A percentile compares a stretch with the other conserved stretches of the same genome.
phyloP scores from a whole-genome alignment of 176 grass and related monocot genomes.

The Oryza meyeriana region DNA sequence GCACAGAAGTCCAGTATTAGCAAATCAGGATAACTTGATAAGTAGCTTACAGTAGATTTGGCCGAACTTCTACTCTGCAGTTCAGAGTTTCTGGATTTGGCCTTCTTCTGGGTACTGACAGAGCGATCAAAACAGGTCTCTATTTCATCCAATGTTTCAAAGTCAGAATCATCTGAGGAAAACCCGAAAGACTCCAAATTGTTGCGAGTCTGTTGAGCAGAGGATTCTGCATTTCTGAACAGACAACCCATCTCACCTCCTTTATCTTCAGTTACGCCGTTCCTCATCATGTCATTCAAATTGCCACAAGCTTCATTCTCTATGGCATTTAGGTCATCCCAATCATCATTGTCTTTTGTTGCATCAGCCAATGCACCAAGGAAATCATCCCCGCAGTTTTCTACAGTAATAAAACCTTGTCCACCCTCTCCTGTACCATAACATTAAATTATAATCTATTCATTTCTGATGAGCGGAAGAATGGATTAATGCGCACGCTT shows the following conservation, averaged over 20 bases:
- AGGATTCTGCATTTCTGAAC: slow-evolving; percentile 7
- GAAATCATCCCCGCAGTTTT: slow-evolving; percentile 68
- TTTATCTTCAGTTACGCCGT: slow-evolving; percentile 26
- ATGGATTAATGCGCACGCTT: no score
- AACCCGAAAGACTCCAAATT: not conserved
- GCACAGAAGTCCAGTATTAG: not conserved
- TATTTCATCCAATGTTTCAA: slow-evolving; percentile 41
- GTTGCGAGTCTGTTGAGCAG: not conserved
- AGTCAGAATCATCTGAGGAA: slow-evolving; percentile 47
- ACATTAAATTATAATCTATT: not conserved
- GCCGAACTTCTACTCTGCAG: slow-evolving; percentile 22
- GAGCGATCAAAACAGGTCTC: not conserved
- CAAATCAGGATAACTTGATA: slow-evolving; percentile 21
- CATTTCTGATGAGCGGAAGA: no score
- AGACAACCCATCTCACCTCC: slow-evolving; percentile 9
- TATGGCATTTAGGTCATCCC: slow-evolving; percentile 77
- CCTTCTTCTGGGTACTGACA: slow-evolving; percentile 20
- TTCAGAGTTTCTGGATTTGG: slow-evolving; percentile 14
- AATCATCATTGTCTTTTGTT: slow-evolving; percentile 54
- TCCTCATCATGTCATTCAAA: slow-evolving; percentile 63
- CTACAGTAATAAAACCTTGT: slow-evolving; percentile 63
- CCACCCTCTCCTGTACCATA: slow-evolving; percentile 59
- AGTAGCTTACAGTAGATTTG: slow-evolving; percentile 42
- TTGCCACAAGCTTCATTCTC: slow-evolving; percentile 82
- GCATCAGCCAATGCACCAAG: slow-evolving; percentile 68